phyloP scores from a whole-genome alignment of 1,284 basidiomycete genomes.

The Schizopora paradoxa region DNA sequence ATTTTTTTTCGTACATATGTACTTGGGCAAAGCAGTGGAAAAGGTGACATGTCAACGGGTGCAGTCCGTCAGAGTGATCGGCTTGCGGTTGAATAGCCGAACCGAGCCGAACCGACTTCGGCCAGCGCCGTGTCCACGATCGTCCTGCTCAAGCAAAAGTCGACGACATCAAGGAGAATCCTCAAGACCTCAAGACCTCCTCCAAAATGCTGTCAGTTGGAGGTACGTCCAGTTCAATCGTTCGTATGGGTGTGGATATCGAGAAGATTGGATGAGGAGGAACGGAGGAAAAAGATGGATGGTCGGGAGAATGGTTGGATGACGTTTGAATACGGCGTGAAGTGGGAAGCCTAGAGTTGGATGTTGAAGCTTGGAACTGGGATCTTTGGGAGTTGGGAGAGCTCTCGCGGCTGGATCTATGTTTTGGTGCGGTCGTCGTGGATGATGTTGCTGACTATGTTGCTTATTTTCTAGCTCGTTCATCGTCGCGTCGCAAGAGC shows the following conservation, averaged over 20 bases:
- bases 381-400: constrained; percentile 4
- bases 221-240: not conserved
- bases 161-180: constrained; percentile 99
- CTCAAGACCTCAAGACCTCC: constrained; percentile 99
- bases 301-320: not conserved
- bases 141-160: too few relatives aligned
- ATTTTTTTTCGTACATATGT: too few relatives aligned
- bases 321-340: not conserved
- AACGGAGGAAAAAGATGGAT: not conserved
- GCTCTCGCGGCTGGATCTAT: too few relatives aligned
- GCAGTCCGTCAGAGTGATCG: too few relatives aligned
- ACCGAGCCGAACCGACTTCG: too few relatives aligned
- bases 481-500: constrained; percentile 90
- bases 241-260: not conserved
- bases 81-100: too few relatives aligned
- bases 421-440: constrained; percentile 25
- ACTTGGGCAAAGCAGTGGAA: too few relatives aligned
- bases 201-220: constrained; percentile 53
- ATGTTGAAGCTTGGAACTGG: constrained; percentile 1
- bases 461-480: constrained; percentile 74
- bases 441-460: constrained; percentile 22
- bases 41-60: too few relatives aligned
- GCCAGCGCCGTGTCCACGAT: too few relatives aligned
- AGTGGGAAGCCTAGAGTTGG: constrained; percentile 31
- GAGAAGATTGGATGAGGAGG: not conserved